A percentile compares a stretch with the other conserved stretches of the same genome.
These are phyloP conservation scores for Amaranthus hypochondriacus DNA, from an alignment of 148 eudicot genomes.

Conservation along the genomic window DNA sequence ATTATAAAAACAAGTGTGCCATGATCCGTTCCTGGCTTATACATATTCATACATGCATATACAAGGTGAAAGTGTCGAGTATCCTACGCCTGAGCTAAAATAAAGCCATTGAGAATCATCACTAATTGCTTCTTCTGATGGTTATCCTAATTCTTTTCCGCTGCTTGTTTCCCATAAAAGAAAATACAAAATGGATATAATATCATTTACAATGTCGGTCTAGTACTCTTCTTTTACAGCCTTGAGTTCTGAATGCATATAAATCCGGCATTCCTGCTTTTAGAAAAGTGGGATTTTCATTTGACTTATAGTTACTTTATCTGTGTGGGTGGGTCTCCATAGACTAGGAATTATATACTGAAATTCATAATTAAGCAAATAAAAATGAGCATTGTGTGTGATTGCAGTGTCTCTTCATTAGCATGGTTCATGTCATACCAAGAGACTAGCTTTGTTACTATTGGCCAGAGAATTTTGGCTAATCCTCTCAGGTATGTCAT, in stretches of 20 bases:
- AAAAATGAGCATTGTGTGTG: background rate
- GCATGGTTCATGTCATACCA: slow-evolving; percentile 99
- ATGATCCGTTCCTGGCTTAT: background rate
- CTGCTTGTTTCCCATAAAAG: too few relatives aligned
- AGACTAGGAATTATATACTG: too few relatives aligned
- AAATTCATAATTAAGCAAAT: too few relatives aligned
- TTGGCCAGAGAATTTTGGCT: slow-evolving; percentile 92
- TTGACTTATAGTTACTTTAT: background rate
- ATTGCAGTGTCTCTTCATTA: slow-evolving; percentile 85
- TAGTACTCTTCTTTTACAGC: too few relatives aligned
- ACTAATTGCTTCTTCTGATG: background rate
- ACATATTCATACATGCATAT: background rate
- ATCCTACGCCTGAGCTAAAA: background rate
- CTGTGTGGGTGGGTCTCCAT: background rate
- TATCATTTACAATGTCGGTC: too few relatives aligned
- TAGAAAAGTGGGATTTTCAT: too few relatives aligned
- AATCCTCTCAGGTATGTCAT: slow-evolving; percentile 79
- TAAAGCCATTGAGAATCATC: background rate
- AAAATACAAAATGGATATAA: too few relatives aligned
- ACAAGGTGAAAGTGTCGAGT: background rate
- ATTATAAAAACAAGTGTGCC: background rate
- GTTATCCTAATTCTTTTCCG: background rate
- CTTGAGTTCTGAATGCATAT: too few relatives aligned
- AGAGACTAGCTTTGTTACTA: slow-evolving; percentile 92
- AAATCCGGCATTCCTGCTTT: too few relatives aligned